Percentiles rank a stretch among this genome's conserved stretches.
Evolutionary conservation across 345 rosid genomes (phyloP).

Genomic region (Populus alba): DNA sequence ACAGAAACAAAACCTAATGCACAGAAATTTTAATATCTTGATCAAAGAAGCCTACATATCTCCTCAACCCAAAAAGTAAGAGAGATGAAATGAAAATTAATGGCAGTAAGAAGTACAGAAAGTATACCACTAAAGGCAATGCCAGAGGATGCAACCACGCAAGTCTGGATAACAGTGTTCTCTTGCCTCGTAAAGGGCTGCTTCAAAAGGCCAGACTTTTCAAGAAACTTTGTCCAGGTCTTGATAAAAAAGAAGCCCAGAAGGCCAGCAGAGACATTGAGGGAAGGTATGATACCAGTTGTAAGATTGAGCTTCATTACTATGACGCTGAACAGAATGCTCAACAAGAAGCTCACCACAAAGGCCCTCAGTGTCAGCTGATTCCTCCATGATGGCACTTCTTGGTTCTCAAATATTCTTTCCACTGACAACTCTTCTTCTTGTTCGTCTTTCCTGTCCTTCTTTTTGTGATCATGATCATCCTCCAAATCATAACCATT

Average conservation of each 20-base stretch:
- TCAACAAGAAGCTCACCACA: constrained; percentile 18
- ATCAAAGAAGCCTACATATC: background rate
- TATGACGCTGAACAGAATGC: constrained; percentile 16
- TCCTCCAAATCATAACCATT: background rate
- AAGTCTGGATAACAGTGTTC: constrained; percentile 26
- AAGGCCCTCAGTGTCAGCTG: constrained; percentile 25
- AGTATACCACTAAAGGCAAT: constrained; percentile 24
- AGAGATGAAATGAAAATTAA: too few relatives aligned
- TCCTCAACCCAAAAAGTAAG: background rate
- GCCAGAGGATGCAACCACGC: constrained; percentile 27
- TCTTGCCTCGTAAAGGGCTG: constrained; percentile 27
- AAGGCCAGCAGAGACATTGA: constrained; percentile 28
- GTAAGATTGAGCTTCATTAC: constrained; percentile 31
- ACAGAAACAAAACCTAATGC: too few relatives aligned
- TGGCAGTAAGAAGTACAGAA: background rate
- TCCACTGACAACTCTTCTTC: constrained; percentile 9
- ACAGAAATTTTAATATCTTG: background rate
- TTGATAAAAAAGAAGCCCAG: constrained; percentile 25
- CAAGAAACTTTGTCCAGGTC: constrained; percentile 17
- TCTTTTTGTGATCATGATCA: background rate
- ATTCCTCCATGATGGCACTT: constrained; percentile 19
- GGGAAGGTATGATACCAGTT: constrained; percentile 24
- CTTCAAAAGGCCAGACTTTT: background rate
- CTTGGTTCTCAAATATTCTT: constrained; percentile 7
- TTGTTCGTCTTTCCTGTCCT: background rate